Percentiles rank a stretch among this genome's conserved stretches.
Conservation (phyloP, 2,329 filamentous ascomycete species). For the Pestalotiopsis sp. region DNA sequence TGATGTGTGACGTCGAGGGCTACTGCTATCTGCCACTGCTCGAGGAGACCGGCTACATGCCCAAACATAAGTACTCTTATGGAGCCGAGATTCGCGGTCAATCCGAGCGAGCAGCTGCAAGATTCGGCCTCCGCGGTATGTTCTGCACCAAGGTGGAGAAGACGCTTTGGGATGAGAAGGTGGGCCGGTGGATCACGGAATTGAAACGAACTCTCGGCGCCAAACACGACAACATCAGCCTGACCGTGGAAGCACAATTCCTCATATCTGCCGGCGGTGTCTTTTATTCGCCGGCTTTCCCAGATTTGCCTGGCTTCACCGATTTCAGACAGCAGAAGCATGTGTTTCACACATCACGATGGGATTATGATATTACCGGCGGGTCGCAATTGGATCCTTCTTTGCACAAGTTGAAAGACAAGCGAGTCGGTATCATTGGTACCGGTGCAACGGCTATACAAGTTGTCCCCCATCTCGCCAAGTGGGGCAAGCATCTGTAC, state of each 20-base stretch:
- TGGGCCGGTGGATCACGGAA: neutral
- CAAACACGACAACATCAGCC: neutral
- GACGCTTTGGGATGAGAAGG: constrained; percentile 38
- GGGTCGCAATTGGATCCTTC: constrained; percentile 39
- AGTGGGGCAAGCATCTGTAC: constrained; percentile 50
- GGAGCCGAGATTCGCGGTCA: constrained; percentile 42
- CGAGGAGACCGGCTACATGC: constrained; percentile 50
- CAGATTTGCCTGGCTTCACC: neutral
- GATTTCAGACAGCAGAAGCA: constrained; percentile 10
- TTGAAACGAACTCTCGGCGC: neutral
- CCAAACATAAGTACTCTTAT: constrained; percentile 41
- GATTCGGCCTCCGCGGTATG: constrained; percentile 38
- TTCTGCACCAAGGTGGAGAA: constrained; percentile 40
- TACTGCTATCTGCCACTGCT: constrained; percentile 49
- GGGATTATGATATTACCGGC: constrained; percentile 46
- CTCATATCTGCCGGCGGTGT: neutral
- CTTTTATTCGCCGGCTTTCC: neutral
- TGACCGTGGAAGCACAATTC: neutral
- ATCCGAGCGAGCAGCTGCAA: constrained; percentile 37
- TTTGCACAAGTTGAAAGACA: constrained; percentile 46
- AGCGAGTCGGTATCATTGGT: constrained; percentile 50
- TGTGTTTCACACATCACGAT: constrained; percentile 48
- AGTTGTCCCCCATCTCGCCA: constrained; percentile 44
- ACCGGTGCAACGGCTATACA: constrained; percentile 52
- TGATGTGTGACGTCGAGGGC: constrained; percentile 48